These are phyloP conservation scores for Medakamo hakoo DNA, from an alignment of 139 green algal species.

Conservation along the genomic window DNA sequence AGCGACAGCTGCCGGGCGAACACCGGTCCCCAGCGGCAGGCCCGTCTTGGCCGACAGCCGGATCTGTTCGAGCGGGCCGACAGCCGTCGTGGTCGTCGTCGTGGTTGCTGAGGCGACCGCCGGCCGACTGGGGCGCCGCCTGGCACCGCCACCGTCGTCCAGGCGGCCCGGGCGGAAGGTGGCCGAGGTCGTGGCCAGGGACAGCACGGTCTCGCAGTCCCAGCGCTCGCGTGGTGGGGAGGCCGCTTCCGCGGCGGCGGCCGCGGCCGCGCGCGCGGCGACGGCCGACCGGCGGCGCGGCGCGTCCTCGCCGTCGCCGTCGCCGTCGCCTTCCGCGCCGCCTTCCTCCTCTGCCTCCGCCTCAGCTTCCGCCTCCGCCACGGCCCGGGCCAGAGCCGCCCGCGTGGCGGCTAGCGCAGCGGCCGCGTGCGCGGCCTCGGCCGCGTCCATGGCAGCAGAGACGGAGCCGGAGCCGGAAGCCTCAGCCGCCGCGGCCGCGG, in stretches of 20 bases:
- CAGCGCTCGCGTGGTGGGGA: constrained; percentile 35
- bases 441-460: not conserved
- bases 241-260: not conserved
- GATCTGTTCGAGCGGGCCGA: not conserved
- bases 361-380: not conserved
- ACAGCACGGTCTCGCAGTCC: constrained; percentile 82
- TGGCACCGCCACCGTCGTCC: constrained; percentile 15
- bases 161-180: constrained; percentile 64
- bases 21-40: not conserved
- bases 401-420: constrained; percentile 1
- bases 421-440: not conserved
- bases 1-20: not conserved
- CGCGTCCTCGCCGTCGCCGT: not conserved
- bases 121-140: too few relatives aligned
- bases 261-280: too few relatives aligned
- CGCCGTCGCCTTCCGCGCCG: not conserved
- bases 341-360: constrained; percentile 1
- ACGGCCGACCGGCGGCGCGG: too few relatives aligned
- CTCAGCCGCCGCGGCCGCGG: not conserved
- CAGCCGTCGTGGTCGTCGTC: too few relatives aligned
- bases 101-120: too few relatives aligned
- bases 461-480: too few relatives aligned
- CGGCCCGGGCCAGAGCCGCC: constrained; percentile 6
- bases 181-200: constrained; percentile 56
- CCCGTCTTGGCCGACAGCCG: not conserved